phyloP scores from a whole-genome alignment of 345 rosid genomes.

The Lepidium didymum region DNA sequence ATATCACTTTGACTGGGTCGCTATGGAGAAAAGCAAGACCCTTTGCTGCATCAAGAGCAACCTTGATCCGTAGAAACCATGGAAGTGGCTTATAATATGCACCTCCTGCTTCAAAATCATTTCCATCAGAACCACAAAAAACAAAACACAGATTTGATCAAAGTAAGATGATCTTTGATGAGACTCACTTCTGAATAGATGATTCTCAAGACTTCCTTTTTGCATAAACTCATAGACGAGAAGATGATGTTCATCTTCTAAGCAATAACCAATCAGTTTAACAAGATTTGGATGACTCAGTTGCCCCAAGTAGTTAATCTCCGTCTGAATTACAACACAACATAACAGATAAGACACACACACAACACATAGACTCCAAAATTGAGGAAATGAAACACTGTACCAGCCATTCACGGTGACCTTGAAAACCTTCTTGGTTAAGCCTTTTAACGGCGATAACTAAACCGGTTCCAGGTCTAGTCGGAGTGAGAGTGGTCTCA shows the following conservation, averaged over 20 bases:
- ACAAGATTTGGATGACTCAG: slow-evolving; percentile 82
- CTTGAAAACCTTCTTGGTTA: slow-evolving; percentile 84
- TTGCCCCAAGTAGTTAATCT: slow-evolving; percentile 80
- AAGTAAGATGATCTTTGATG: background rate
- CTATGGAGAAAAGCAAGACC: slow-evolving; percentile 94
- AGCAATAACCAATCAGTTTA: slow-evolving; percentile 79
- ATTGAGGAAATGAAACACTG: slow-evolving; percentile 21
- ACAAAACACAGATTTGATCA: background rate
- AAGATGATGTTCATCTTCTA: slow-evolving; percentile 91
- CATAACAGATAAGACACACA: background rate
- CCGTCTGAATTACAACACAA: slow-evolving; percentile 47
- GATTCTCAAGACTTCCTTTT: slow-evolving; percentile 94
- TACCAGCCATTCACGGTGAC: slow-evolving; percentile 98
- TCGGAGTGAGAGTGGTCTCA: slow-evolving; percentile 52
- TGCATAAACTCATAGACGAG: slow-evolving; percentile 96
- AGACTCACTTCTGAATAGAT: slow-evolving; percentile 82
- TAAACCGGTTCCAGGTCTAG: slow-evolving; percentile 79
- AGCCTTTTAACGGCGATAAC: slow-evolving; percentile 89
- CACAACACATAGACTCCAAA: background rate
- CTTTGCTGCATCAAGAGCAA: slow-evolving; percentile 90
- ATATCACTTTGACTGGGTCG: slow-evolving; percentile 75
- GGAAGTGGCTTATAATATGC: slow-evolving; percentile 76
- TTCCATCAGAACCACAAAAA: slow-evolving; percentile 1
- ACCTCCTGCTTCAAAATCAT: slow-evolving; percentile 46
- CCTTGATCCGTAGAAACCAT: slow-evolving; percentile 77